These are phyloP conservation scores for Sequoiadendron giganteum DNA, from an alignment of 75 land plant genomes.

Conservation along the genomic window DNA sequence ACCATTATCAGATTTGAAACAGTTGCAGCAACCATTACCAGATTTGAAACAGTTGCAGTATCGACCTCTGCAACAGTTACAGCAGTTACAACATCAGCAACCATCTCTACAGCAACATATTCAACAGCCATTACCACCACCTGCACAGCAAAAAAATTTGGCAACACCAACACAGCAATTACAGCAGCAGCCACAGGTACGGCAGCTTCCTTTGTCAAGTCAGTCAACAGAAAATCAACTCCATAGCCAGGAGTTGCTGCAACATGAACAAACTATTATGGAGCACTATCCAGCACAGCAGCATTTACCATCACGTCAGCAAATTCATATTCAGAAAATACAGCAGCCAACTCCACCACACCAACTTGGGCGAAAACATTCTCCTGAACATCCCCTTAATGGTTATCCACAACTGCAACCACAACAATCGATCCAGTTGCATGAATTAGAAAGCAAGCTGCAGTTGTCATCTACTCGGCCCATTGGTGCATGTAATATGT, in stretches of 20 bases:
- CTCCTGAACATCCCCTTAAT: background rate
- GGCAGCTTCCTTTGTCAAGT: background rate
- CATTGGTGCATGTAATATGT: background rate
- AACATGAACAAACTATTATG: conserved; percentile 3
- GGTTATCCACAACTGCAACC: conserved; percentile 5
- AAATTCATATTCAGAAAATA: conserved; percentile 2
- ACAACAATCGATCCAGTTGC: conserved; percentile 7
- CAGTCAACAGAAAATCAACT: background rate
- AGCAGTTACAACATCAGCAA: background rate
- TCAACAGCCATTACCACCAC: background rate
- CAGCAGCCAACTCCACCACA: background rate
- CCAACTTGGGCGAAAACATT: background rate
- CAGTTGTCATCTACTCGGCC: conserved; percentile 8
- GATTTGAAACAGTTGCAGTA: background rate
- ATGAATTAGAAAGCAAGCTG: conserved; percentile 13
- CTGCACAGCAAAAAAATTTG: background rate
- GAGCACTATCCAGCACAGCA: conserved; percentile 8
- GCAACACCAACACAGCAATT: conserved; percentile 1
- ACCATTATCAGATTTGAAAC: background rate
- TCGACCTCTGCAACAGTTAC: background rate
- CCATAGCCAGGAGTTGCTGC: conserved; percentile 1
- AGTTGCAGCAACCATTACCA: background rate
- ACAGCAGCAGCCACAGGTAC: conserved; percentile 10
- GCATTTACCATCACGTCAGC: background rate
- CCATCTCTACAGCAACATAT: background rate